Base-by-base conservation (phyloP, 176 grass and related monocot genomes). In the Poa annua region DNA sequence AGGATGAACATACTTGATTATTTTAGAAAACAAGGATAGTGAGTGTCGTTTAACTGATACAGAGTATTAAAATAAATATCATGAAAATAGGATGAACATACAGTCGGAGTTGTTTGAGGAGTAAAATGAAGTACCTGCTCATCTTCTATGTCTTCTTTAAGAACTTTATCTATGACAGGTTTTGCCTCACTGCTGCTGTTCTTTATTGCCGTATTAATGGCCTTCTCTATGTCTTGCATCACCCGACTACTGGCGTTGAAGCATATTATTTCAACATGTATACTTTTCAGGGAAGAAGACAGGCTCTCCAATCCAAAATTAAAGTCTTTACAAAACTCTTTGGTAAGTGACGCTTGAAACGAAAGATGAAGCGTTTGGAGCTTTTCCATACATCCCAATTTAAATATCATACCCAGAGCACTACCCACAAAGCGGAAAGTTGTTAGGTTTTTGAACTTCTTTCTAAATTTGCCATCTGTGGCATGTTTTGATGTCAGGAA, bases 181-280 rank as follows among this genome's bases (percentile, higher is more conserved):
- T 11, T 8, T 57, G 54, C 8, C 53, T 17, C 53, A 8, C 3
- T 6, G n/a, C 21, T 79, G 13, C 22, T 7, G 17, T n/a, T 25
- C 20, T 4, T 45, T 20, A 79, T 32, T 48, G 38, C 56, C 4
- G 7, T 19, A n/a, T 0, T 9, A 64, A 63, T 48, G 0, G 56
- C 56, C 11, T 2, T 8, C 1, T 79, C 57, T 79, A 57, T 57
- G 5, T 32, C 9, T 2, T 63, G 3, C 4, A 64, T 39, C 38
- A 79, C 8, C 14, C 8, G 1, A 25, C 1, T 22, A 60, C 22
- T 63, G 0, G 39, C 57, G 47, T 29, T 47, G n/a, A 48, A 79
- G 29, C 76, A 79, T 14, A 48, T 32, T 63, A 79, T 63, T 29
- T 79, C 76, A 47, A 79, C 39, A 79, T 15, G 22, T 5, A 29